A percentile compares a stretch with the other conserved stretches of the same genome.
Conservation (phyloP, 1,284 basidiomycete species). For the Irpex sp. region DNA sequence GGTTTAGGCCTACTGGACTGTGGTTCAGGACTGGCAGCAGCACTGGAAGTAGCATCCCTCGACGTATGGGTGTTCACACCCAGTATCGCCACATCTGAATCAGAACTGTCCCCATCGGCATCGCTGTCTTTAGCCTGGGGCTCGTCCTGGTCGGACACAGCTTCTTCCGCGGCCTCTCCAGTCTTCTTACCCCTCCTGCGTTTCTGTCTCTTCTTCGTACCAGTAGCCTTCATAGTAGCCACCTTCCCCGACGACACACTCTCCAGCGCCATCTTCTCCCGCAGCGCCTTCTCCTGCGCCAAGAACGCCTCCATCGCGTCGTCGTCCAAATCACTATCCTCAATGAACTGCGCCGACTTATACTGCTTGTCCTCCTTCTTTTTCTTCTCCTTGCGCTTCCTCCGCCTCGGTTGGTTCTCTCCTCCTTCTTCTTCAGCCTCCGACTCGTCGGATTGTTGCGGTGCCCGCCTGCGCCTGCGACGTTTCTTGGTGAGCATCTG, state of each 20-base stretch:
- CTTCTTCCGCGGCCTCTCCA: slow-evolving; percentile 16
- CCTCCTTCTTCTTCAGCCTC: slow-evolving; percentile 37
- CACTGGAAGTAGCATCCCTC: not conserved
- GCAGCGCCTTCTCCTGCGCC: slow-evolving; percentile 60
- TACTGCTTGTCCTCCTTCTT: slow-evolving; percentile 71
- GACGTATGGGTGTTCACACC: not conserved
- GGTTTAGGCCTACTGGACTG: slow-evolving; percentile 14
- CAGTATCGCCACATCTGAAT: slow-evolving; percentile 8
- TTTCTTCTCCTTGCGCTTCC: slow-evolving; percentile 47
- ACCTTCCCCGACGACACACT: slow-evolving; percentile 41
- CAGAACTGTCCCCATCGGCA: slow-evolving; percentile 2
- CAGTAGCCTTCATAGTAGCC: slow-evolving; percentile 59
- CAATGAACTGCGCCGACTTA: slow-evolving; percentile 88
- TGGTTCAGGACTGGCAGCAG: not conserved
- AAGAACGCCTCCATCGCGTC: slow-evolving; percentile 78
- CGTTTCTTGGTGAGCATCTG: slow-evolving; percentile 67
- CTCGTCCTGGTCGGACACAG: slow-evolving; percentile 1
- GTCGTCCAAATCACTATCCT: slow-evolving; percentile 82
- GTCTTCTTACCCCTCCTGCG: slow-evolving; percentile 34
- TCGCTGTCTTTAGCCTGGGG: not conserved
- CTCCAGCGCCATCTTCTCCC: slow-evolving; percentile 45
- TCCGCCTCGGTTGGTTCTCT: slow-evolving; percentile 40
- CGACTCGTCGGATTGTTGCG: slow-evolving; percentile 22
- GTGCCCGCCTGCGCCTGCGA: slow-evolving; percentile 41
- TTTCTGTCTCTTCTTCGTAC: slow-evolving; percentile 69